Conservation (phyloP, 768 basidiomycete genomes). For the Mycena floridula region DNA sequence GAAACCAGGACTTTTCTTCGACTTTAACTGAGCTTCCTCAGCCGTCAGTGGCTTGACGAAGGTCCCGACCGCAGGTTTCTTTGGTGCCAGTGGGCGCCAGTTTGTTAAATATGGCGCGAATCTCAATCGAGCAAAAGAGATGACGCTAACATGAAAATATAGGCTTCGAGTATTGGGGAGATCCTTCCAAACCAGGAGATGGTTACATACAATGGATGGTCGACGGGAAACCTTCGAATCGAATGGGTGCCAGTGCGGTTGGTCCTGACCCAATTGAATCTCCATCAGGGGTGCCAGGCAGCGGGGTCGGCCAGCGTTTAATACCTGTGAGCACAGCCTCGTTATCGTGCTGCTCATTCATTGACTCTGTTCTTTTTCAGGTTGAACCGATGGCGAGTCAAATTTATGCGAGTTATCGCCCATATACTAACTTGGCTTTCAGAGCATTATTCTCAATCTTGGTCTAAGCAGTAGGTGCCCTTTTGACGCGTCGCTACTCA, state of each 20-base stretch:
- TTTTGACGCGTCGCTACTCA: conserved; percentile 36
- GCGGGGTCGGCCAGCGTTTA: conserved; percentile 49
- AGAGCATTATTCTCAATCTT: conserved; percentile 56
- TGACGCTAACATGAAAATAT: too few species aligned
- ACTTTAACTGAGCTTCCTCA: too few species aligned
- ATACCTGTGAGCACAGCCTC: conserved; percentile 55
- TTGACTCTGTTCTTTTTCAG: too few species aligned
- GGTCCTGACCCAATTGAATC: conserved; percentile 25
- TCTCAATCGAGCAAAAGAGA: too few species aligned
- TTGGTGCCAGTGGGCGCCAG: conserved; percentile 47
- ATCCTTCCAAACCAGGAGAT: conserved; percentile 43
- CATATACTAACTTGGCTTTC: too few species aligned
- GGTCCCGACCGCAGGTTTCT: conserved; percentile 48
- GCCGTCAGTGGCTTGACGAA: conserved; percentile 41
- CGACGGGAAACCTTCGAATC: conserved; percentile 43
- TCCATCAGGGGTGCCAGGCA: neutral
- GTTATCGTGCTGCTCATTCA: too few species aligned
- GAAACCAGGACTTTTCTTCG: too few species aligned
- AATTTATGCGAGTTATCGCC: too few species aligned
- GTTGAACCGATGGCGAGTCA: too few species aligned
- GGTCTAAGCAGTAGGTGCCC: conserved; percentile 28
- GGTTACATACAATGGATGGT: conserved; percentile 78
- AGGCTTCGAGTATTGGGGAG: conserved; percentile 75
- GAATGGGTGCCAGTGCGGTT: conserved; percentile 49
- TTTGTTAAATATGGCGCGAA: conserved; percentile 44